Conservation (phyloP, 78 protist species). For the Emiliania huxleyi region DNA sequence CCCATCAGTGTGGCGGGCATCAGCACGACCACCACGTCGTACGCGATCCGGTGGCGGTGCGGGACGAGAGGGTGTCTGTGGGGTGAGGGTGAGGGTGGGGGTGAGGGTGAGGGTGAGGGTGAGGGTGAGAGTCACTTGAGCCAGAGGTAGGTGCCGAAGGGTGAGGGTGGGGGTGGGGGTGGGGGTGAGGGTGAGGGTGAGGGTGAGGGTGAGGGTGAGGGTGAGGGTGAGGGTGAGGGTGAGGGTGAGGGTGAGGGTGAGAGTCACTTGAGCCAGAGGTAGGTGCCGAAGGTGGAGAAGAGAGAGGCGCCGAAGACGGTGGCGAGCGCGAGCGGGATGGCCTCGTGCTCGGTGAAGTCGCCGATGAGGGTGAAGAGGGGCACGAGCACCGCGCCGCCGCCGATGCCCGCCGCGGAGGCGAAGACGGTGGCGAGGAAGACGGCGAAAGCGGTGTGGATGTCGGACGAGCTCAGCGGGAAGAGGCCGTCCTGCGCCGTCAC, state of each 20-base stretch:
- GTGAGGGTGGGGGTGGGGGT: no score
- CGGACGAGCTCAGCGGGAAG: neutral
- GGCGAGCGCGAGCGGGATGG: constrained; percentile 11
- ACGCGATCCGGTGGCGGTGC: neutral
- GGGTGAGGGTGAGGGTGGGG: no score
- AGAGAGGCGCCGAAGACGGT: constrained; percentile 1
- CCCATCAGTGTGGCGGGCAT: neutral
- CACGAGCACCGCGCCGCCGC: constrained; percentile 35
- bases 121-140: no score
- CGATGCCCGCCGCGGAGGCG: constrained; percentile 23
- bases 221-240: no score
- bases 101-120: no score
- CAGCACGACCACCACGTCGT: neutral
- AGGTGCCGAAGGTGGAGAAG: neutral
- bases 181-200: no score
- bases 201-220: no score
- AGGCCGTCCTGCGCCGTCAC: neutral
- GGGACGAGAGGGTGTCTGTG: neutral
- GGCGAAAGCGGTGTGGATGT: neutral
- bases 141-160: no score
- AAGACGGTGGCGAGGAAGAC: neutral
- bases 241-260: no score
- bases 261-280: neutral
- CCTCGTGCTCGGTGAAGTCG: constrained; percentile 12
- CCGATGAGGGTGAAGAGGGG: neutral